These are phyloP conservation scores for Suhomyces sp. DNA, from an alignment of 805 yeast genomes.

Conservation along the genomic window DNA sequence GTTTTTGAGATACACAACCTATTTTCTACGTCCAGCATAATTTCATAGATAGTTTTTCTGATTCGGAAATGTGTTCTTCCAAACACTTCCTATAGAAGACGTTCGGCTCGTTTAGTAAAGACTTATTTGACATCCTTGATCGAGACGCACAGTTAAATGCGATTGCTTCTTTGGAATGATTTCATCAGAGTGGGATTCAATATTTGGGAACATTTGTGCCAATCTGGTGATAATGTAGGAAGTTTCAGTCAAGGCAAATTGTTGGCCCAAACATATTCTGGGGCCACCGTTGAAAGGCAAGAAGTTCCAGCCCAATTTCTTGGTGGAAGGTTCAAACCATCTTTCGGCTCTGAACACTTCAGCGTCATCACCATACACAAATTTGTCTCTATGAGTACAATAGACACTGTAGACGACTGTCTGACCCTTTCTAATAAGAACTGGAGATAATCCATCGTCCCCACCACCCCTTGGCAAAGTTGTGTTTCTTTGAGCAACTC, in stretches of 20 bases:
- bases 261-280: slow-evolving; percentile 40
- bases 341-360: slow-evolving; percentile 36
- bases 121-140: slow-evolving; percentile 16
- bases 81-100: not conserved
- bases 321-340: slow-evolving; percentile 27
- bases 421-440: slow-evolving; percentile 24
- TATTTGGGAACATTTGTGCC: slow-evolving; percentile 28
- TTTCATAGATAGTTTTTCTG: not conserved
- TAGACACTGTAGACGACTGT: slow-evolving; percentile 18
- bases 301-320: slow-evolving; percentile 35
- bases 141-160: slow-evolving; percentile 29
- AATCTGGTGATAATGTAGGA: slow-evolving; percentile 29
- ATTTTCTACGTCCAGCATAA: not conserved
- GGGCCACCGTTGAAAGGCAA: slow-evolving; percentile 40
- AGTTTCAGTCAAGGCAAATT: slow-evolving; percentile 38
- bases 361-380: slow-evolving; percentile 34
- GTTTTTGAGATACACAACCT: not conserved
- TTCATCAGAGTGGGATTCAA: slow-evolving; percentile 9
- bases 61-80: not conserved
- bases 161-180: slow-evolving; percentile 17
- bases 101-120: not conserved
- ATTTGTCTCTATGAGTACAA: slow-evolving; percentile 18
- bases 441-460: slow-evolving; percentile 16
- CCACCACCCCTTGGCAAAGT: slow-evolving; percentile 54
- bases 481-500: slow-evolving; percentile 46